phyloP scores from a whole-genome alignment of 371 early-diverging fungal genomes.

The Chytridium lagenaria region DNA sequence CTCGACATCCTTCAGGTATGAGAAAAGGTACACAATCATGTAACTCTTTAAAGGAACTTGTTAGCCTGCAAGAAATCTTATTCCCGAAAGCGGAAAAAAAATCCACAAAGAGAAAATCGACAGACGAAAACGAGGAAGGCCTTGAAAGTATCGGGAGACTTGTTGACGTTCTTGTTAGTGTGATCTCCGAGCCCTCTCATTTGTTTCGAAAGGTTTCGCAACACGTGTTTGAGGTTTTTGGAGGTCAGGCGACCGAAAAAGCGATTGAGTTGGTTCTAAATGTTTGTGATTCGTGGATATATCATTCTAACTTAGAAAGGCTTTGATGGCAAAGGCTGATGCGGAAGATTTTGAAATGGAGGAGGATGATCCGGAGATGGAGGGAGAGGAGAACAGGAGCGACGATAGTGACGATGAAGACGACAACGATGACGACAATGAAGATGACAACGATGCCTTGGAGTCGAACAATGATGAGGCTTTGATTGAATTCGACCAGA shows the following conservation, averaged over 20 bases:
- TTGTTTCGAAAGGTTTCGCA: conserved; percentile 76
- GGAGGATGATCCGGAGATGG: conserved; percentile 34
- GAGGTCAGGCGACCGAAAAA: conserved; percentile 72
- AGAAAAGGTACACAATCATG: no score
- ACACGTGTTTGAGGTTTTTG: conserved; percentile 84
- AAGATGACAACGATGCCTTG: conserved; percentile 32
- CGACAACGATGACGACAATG: conserved; percentile 48
- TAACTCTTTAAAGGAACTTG: neutral
- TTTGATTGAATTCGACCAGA: no score
- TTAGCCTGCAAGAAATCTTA: neutral
- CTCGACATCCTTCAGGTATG: no score
- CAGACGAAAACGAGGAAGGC: conserved; percentile 65
- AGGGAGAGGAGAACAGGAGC: no score
- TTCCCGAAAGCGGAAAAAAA: conserved; percentile 27
- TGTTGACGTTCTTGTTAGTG: conserved; percentile 86
- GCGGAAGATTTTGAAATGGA: conserved; percentile 38
- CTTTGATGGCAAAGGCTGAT: no score
- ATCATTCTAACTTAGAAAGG: no score
- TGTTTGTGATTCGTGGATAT: conserved; percentile 46
- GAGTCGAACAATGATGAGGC: no score
- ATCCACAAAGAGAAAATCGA: conserved; percentile 31
- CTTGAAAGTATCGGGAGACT: conserved; percentile 87
- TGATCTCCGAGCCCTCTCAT: conserved; percentile 82
- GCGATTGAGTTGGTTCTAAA: conserved; percentile 78
- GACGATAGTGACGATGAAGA: conserved; percentile 40